Base-by-base conservation (phyloP, 225 moss, liverwort and hornwort species). In the Physcomitrellopsis africana region DNA sequence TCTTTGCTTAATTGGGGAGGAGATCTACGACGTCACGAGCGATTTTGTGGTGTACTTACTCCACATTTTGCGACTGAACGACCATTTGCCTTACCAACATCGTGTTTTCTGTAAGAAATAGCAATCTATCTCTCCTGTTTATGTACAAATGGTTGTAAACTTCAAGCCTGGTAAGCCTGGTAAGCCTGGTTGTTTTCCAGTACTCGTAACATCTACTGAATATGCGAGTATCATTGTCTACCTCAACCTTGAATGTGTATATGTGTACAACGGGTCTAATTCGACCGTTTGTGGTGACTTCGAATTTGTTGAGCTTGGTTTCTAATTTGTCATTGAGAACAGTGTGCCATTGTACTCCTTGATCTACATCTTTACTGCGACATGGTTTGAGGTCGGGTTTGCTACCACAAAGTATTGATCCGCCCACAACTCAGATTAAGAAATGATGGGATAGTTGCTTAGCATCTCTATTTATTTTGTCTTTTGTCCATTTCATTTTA, bases 1-100 rank as follows among this genome's bases (percentile, higher is more conserved):
- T 20, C 29, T 94, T 1, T 91, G 92, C 27, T 57, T 94, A 63
- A 86, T 96, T 19, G 72, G 78, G 56, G 92, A 96, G 68, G 92
- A 94, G 23, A 59, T 94, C 17, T 91, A 85, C 72, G 87, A 89
- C 49, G 45, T 43, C 54, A 55, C 86, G 11, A 79, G 75, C 51
- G 92, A 96, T 60, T 77, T 85, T 27, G 71, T 88, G 55, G 15
- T 73, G 10, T 43, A 53, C 45, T 19, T 76, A 32, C 73, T 83
- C 27, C 78, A 62, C 5, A 41, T 78, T 17, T 43, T 88, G 77
- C 49, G 77, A 13, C 24, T 82, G 11, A 80, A 85, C 41, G 68
- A 76, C 60, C 77, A 63, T 7, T 66, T 67, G 76, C 76, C 64
- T 41, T 9, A 53, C 13, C 59, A 60, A 13, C 73, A 65, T 27